Percentiles rank a stretch among this genome's conserved stretches.
phyloP scores from a whole-genome alignment of 1,284 basidiomycete genomes.

The Cutaneotrichosporon mucoides region DNA sequence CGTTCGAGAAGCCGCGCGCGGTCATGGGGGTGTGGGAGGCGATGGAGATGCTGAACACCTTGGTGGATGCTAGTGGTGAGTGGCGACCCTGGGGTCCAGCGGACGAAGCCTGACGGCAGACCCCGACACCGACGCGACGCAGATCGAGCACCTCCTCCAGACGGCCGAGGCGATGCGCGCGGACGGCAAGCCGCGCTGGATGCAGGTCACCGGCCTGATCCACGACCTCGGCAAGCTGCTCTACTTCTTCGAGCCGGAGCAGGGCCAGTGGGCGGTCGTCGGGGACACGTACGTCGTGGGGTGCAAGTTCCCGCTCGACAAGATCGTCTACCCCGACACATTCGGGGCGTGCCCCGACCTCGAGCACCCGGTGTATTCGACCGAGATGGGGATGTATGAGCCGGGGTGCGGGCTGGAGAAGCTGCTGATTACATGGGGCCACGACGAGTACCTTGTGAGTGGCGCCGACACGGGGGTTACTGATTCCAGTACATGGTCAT shows the following conservation, averaged over 20 bases:
- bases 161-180: constrained; percentile 85
- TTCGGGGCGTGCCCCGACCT: constrained; percentile 71
- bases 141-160: constrained; percentile 86
- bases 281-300: constrained; percentile 81
- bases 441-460: constrained; percentile 58
- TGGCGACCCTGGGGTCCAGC: neutral
- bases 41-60: constrained; percentile 80
- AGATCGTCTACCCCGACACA: constrained; percentile 74
- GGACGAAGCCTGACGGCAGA: constrained; percentile 57
- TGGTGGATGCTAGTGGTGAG: constrained; percentile 57
- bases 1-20: constrained; percentile 35
- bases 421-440: constrained; percentile 84
- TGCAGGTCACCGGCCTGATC: constrained; percentile 75
- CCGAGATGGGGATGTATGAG: constrained; percentile 72
- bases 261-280: constrained; percentile 85
- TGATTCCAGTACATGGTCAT: constrained; percentile 22
- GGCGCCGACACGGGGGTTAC: neutral
- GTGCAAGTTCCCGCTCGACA: constrained; percentile 62
- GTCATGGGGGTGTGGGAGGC: constrained; percentile 71
- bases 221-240: constrained; percentile 79
- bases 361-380: constrained; percentile 64
- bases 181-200: constrained; percentile 71
- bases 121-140: constrained; percentile 57
- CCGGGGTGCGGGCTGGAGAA: constrained; percentile 80
- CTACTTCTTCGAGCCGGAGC: constrained; percentile 61